Evolutionary conservation across 2,329 filamentous ascomycete genomes (phyloP).

Genomic region (Phaeosphaeriaceae sp.): DNA sequence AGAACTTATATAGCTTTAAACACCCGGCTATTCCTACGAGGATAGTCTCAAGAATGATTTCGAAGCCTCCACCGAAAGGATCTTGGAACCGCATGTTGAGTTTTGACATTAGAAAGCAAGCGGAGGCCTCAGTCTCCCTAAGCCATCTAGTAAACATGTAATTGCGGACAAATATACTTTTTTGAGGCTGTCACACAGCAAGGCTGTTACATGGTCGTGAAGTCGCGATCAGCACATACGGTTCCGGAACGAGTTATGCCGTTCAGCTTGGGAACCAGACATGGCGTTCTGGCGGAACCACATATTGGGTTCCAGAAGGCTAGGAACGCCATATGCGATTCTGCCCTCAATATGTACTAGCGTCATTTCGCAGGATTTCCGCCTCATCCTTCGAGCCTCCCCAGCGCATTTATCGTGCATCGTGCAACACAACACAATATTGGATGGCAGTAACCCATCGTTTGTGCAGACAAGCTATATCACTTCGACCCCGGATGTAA

Average conservation of each 20-base stretch:
- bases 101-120: not conserved
- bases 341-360: not conserved
- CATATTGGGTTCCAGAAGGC: not conserved
- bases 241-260: too few species aligned
- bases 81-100: not conserved
- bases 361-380: not conserved
- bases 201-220: not conserved
- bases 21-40: too few species aligned
- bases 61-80: not conserved
- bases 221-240: not conserved
- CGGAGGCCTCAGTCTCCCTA: not conserved
- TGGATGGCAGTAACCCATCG: too few species aligned
- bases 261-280: constrained; percentile 15
- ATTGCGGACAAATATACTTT: not conserved
- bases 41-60: not conserved
- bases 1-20: not conserved
- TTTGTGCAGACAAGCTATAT: too few species aligned
- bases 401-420: not conserved
- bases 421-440: not conserved
- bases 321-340: constrained; percentile 1
- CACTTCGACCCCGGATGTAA: too few species aligned
- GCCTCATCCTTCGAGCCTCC: not conserved
- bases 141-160: too few species aligned
- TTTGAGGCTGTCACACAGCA: not conserved
- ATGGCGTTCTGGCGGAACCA: constrained; percentile 11